A percentile compares a stretch with the other conserved stretches of the same genome.
phyloP scores from a whole-genome alignment of 192 early-diverging fungal species.

The Pilobolus umbonatus region DNA sequence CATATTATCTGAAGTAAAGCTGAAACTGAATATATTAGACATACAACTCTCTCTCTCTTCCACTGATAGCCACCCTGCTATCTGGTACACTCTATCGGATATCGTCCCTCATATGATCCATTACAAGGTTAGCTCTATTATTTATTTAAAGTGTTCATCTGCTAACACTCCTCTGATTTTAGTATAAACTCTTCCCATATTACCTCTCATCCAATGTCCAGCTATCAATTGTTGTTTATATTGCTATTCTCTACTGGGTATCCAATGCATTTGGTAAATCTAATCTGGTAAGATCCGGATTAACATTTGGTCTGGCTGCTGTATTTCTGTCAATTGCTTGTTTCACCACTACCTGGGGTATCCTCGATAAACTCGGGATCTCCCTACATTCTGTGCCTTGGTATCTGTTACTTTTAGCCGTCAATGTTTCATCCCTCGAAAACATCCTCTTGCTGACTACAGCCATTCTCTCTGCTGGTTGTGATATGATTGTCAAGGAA shows the following conservation, averaged over 20 bases:
- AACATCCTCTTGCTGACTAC: constrained; percentile 73
- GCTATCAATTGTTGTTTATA: constrained; percentile 52
- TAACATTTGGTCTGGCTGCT: constrained; percentile 63
- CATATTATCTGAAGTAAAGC: constrained; percentile 11
- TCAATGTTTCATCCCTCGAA: constrained; percentile 70
- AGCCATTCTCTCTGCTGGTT: constrained; percentile 61
- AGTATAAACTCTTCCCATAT: constrained; percentile 19
- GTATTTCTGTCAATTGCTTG: constrained; percentile 62
- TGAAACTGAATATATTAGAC: background rate
- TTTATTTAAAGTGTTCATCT: background rate
- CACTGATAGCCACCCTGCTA: background rate
- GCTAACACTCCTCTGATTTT: background rate
- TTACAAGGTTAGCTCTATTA: constrained; percentile 13
- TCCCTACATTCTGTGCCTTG: constrained; percentile 56
- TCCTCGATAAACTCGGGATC: constrained; percentile 58
- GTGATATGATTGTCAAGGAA: constrained; percentile 69
- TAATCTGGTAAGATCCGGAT: constrained; percentile 74
- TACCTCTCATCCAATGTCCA: constrained; percentile 29
- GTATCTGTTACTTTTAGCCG: constrained; percentile 63
- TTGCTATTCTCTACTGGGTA: constrained; percentile 64
- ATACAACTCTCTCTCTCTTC: background rate
- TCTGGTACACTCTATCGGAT: background rate
- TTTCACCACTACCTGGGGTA: constrained; percentile 58
- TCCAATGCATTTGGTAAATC: constrained; percentile 59
- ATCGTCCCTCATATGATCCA: background rate